Base-by-base conservation (phyloP, 306 rosid genomes). In the Cucumis hystrix region DNA sequence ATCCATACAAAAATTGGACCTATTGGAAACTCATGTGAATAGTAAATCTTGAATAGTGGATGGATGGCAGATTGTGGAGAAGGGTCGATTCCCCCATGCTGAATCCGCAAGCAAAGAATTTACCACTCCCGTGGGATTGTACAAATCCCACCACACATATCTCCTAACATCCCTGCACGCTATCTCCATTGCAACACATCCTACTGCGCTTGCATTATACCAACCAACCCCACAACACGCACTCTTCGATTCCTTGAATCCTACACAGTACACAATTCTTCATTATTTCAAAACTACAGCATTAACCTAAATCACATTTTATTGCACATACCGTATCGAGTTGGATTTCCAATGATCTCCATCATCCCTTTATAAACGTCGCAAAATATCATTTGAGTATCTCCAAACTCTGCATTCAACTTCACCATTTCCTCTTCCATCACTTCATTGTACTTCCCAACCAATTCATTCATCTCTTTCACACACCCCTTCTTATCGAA, bases 121-220 rank as follows among this genome's bases (percentile, higher is more conserved):
- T 30, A 90, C 92, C n/a, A 87, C 87, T 45, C 9, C 59, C 55
- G 96, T 88, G 12, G 98, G 98, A 77, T 85, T 88, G 78, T 86
- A 84, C 20, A 88, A 73, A 77, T 93, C 98, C 98, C 98, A 93
- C 97, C 98, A 93, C 41, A 93, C 79, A 79, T 87, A 83, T 23
- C 69, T 80, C 57, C 87, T 78, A 37, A 81, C 76, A 68, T 84
- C 69, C 35, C 78, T 54, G 59, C 98, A 91, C 1, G 90, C 86
- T 81, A 83, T 85, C 35, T 90, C 97, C 80, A 41, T 79, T 15
- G 97, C 88, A 47, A 93, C 76, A n/a, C 98, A 93, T 68, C 97
- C 97, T 33, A 91, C 41, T 33, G 90, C 43, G n/a, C 77, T 80
- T 40, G 96, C 98, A 10, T 88, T 93, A 72, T 90, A 80, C 76